Evolutionary conservation across 495 filamentous ascomycete species (phyloP).

Genomic region (Platismatia glauca): DNA sequence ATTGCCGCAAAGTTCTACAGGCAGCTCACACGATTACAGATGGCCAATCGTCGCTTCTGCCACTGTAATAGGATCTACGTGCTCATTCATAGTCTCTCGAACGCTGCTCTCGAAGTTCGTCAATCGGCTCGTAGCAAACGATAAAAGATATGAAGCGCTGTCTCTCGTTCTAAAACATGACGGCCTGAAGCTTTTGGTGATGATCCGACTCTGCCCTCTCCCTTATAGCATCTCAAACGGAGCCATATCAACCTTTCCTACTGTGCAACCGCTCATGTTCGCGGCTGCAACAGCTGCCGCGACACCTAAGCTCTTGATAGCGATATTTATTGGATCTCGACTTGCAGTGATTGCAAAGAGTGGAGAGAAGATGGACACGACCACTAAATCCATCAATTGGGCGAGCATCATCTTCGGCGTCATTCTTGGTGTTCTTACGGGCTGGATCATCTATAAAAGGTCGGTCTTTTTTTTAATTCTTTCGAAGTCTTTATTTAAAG

Average conservation of each 20-base stretch:
- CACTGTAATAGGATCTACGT: conserved; percentile 66
- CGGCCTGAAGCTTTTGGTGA: conserved; percentile 77
- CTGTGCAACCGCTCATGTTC: conserved; percentile 67
- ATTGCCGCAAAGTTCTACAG: background rate
- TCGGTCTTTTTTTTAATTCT: conserved; percentile 19
- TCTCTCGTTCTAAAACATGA: conserved; percentile 65
- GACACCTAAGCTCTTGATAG: conserved; percentile 79
- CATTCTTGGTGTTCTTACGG: conserved; percentile 63
- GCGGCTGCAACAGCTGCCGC: conserved; percentile 69
- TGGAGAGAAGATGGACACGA: conserved; percentile 45
- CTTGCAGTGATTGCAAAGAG: conserved; percentile 62
- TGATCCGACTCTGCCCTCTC: conserved; percentile 88
- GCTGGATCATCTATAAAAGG: conserved; percentile 76
- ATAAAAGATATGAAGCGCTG: conserved; percentile 68
- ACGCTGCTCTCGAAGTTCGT: conserved; percentile 71
- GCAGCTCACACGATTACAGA: conserved; percentile 26
- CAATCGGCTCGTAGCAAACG: conserved; percentile 65
- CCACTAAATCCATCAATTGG: conserved; percentile 63
- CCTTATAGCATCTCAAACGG: conserved; percentile 95
- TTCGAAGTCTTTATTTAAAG: background rate
- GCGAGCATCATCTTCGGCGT: conserved; percentile 64
- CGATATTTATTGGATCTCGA: conserved; percentile 79
- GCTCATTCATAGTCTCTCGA: conserved; percentile 69
- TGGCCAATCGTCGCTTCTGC: conserved; percentile 80
- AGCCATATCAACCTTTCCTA: conserved; percentile 86